These are phyloP conservation scores for Chenopodium quinoa DNA, from an alignment of 148 eudicot genomes.

Conservation along the genomic window DNA sequence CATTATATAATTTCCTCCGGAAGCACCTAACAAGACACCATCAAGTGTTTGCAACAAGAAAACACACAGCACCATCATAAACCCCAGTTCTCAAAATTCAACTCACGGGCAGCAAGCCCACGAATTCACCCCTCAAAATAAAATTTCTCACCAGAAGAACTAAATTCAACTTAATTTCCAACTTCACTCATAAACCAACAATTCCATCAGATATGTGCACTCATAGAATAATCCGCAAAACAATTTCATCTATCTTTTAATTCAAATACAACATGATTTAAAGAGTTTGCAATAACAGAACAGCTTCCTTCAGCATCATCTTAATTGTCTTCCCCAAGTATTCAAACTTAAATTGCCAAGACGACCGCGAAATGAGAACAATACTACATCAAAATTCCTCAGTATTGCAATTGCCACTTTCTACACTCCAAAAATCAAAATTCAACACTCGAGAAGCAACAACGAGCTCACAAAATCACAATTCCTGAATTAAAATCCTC, in stretches of 20 bases:
- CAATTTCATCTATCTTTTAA: background rate
- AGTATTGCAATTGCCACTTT: background rate
- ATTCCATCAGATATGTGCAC: background rate
- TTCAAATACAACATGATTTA: no score
- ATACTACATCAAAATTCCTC: background rate
- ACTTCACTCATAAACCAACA: background rate
- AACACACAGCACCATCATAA: background rate
- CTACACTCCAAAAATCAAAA: background rate
- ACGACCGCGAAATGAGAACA: background rate
- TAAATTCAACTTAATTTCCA: background rate
- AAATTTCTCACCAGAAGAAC: background rate
- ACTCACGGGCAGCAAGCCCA: background rate
- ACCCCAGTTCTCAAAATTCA: background rate
- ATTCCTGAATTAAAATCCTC: no score
- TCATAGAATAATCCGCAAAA: background rate
- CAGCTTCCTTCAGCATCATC: background rate
- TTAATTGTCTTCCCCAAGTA: background rate
- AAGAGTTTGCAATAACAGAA: no score
- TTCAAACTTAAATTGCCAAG: background rate
- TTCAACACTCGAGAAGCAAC: no score
- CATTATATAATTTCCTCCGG: background rate
- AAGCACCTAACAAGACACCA: background rate
- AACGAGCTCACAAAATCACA: no score
- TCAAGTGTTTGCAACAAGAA: background rate
- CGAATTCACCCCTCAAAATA: background rate